Base-by-base conservation (phyloP, 768 basidiomycete genomes). In the Floccularia luteovirens region DNA sequence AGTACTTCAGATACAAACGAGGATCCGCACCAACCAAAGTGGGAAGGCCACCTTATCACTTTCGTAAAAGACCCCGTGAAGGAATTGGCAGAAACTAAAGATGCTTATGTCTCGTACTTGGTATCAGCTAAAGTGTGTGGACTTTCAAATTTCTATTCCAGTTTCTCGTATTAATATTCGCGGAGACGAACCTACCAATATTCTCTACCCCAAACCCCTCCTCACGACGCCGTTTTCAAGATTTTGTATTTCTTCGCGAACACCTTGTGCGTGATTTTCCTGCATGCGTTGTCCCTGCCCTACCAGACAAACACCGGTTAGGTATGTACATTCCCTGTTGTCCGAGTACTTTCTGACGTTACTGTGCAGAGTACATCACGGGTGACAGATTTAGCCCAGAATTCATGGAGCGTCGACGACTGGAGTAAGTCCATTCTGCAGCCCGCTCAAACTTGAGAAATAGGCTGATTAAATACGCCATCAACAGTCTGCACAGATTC, bases 321-420 rank as follows among this genome's bases (percentile, higher is more conserved):
- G 94, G 94, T 96, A 47, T 32, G 85, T 67, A 36, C 22, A 41
- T 42, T 33, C 35, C 31, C 39, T 43, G 39, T 31, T 21, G 19
- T 31, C 31, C 19, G 12, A 38, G 10, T 4, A 2, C 13, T 24
- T 20, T 21, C 17, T 19, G 33, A 28, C 21, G 28, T 17, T 5
- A 23, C 27, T 25, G 19, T 24, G 24, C 48, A 96, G 96, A 98
- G 61, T 99, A 99, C 57, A 77, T 99, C 41, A 97, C 94, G 20
- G 96, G 96, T 10, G 96, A 98, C 62, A 73, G 96, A 45, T 99
- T 99, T 62, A 91, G 91, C 48, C 82, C 86, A 6, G 96, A 98
- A 53, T 99, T 99, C 52, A 88, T 98, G 75, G 94, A 99, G 59
- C 78, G 88, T 30, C 73, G 96, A 48, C 73, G 93, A 51, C 61